Evolutionary conservation across 2,329 filamentous ascomycete species (phyloP).

Genomic region (Thielaviopsis ethacetica): DNA sequence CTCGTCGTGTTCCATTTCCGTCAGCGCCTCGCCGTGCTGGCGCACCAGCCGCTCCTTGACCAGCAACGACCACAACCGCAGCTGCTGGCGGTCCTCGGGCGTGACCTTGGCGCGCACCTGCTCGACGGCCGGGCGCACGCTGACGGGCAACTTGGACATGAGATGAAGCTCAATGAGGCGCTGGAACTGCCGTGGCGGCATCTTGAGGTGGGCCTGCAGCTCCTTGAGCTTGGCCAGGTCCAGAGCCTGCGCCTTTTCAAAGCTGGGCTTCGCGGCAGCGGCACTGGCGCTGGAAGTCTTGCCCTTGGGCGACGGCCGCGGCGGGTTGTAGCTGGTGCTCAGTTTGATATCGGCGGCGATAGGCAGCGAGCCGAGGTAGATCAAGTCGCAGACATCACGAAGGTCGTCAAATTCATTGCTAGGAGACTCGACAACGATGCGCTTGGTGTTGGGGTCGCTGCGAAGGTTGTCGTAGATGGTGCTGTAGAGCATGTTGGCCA

Average conservation of each 20-base stretch:
- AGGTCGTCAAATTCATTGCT: conserved; percentile 73
- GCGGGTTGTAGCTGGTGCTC: conserved; percentile 33
- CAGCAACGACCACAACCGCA: conserved; percentile 55
- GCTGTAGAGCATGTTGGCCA: conserved; percentile 67
- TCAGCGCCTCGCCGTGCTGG: conserved; percentile 55
- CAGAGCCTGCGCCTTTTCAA: conserved; percentile 8
- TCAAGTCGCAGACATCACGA: conserved; percentile 57
- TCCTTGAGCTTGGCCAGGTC: conserved; percentile 36
- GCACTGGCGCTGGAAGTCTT: not conserved
- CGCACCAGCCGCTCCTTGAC: conserved; percentile 64
- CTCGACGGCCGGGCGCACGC: conserved; percentile 35
- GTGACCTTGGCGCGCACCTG: conserved; percentile 24
- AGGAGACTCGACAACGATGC: conserved; percentile 88
- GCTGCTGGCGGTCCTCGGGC: conserved; percentile 28
- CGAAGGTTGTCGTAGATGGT: conserved; percentile 58
- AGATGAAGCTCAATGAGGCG: conserved; percentile 62
- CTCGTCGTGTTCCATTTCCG: conserved; percentile 51
- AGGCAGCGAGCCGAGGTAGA: conserved; percentile 41
- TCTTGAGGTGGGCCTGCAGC: conserved; percentile 49
- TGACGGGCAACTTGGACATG: conserved; percentile 40
- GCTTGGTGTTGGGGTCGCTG: conserved; percentile 50
- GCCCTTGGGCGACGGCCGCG: conserved; percentile 24
- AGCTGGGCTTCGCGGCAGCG: not conserved
- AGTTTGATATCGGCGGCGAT: conserved; percentile 41
- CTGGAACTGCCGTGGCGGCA: conserved; percentile 59